Evolutionary conservation across 2,329 filamentous ascomycete genomes (phyloP).

Genomic region (Pseudogymnoascus sp.): DNA sequence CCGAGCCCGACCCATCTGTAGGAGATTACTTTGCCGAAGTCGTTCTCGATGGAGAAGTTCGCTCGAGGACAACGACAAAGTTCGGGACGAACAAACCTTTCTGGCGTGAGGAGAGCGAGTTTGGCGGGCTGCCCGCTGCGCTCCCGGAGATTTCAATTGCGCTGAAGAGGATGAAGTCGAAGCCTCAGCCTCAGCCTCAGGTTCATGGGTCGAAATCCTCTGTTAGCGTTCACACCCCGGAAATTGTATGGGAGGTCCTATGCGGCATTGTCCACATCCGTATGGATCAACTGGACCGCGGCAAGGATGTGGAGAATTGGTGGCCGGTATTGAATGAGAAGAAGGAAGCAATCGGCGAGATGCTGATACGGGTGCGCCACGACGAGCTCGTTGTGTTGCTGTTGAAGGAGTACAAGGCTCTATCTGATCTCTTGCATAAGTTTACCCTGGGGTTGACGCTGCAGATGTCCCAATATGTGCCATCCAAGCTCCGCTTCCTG

Average conservation of each 20-base stretch:
- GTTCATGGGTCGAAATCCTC: slow-evolving; percentile 25
- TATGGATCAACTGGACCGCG: slow-evolving; percentile 69
- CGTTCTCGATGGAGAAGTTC: slow-evolving; percentile 70
- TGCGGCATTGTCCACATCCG: slow-evolving; percentile 68
- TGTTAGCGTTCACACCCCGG: slow-evolving; percentile 21
- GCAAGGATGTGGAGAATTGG: slow-evolving; percentile 81
- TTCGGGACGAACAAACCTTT: slow-evolving; percentile 66
- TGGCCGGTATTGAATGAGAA: slow-evolving; percentile 72
- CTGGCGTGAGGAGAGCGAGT: slow-evolving; percentile 77
- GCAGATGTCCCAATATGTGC: slow-evolving; percentile 73
- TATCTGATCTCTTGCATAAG: slow-evolving; percentile 76
- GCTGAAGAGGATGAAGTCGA: slow-evolving; percentile 51
- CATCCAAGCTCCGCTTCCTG: slow-evolving; percentile 68
- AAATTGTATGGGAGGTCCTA: slow-evolving; percentile 41
- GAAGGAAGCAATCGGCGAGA: slow-evolving; percentile 70
- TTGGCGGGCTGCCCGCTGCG: slow-evolving; percentile 62
- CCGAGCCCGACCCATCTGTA: slow-evolving; percentile 39
- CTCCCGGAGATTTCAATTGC: slow-evolving; percentile 64
- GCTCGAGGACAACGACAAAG: slow-evolving; percentile 68
- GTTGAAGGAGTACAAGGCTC: slow-evolving; percentile 72
- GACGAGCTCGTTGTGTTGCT: slow-evolving; percentile 88
- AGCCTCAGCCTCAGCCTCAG: slow-evolving; percentile 29
- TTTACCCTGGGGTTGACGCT: slow-evolving; percentile 79
- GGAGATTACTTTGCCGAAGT: slow-evolving; percentile 76
- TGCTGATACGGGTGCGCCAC: slow-evolving; percentile 74